Conservation (phyloP, 257 asterid species). For the Schizonepeta tenuifolia region DNA sequence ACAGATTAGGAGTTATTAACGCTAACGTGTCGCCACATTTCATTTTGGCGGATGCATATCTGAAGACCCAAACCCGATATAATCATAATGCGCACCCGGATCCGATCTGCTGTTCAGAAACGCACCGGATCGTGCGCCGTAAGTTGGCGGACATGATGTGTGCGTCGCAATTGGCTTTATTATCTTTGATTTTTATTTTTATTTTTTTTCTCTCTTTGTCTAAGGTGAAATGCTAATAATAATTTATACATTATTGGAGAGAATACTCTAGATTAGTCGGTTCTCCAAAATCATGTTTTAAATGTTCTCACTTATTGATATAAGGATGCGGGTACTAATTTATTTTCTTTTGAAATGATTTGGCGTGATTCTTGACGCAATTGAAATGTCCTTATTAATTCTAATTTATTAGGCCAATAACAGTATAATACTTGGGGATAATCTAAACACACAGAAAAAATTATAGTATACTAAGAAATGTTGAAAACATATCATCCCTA, state of each 20-base stretch:
- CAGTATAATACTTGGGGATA: no score
- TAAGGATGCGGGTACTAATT: not conserved
- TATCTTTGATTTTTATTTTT: not conserved
- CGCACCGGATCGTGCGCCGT: conserved; percentile 27
- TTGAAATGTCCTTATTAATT: not conserved
- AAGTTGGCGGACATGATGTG: not conserved
- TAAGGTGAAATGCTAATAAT: no score
- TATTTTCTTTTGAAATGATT: not conserved
- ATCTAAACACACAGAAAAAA: no score
- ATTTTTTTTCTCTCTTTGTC: no score
- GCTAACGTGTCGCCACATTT: conserved; percentile 56
- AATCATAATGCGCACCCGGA: not conserved
- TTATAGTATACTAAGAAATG: no score
- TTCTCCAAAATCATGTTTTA: not conserved
- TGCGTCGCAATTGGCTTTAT: not conserved
- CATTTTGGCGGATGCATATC: conserved; percentile 25
- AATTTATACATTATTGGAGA: not conserved
- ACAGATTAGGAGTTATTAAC: conserved; percentile 4
- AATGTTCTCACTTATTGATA: not conserved
- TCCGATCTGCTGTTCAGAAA: conserved; percentile 11
- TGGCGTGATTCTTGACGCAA: not conserved
- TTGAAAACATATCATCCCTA: no score
- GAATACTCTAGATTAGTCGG: not conserved
- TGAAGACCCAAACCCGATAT: conserved; percentile 21
- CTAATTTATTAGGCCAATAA: no score